A percentile compares a stretch with the other conserved stretches of the same genome.
Conservation (phyloP, 2,329 filamentous ascomycete species). For the Penicillium sp. region DNA sequence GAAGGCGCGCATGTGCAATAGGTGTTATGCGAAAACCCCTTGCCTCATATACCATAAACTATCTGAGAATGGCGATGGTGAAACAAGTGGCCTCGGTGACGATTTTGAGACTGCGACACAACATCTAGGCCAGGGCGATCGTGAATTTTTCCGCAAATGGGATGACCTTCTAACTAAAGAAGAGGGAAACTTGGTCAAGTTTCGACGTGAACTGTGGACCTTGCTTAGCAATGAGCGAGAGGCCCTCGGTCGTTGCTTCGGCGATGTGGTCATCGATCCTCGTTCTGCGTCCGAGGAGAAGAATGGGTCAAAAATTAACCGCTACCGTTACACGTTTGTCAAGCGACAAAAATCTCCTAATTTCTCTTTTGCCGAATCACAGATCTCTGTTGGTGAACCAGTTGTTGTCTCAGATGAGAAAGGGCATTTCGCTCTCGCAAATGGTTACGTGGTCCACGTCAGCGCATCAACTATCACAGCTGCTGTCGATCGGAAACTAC, state of each 20-base stretch:
- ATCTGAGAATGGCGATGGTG: constrained; percentile 78
- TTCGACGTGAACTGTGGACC: constrained; percentile 90
- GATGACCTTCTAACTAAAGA: constrained; percentile 91
- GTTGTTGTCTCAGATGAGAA: constrained; percentile 96
- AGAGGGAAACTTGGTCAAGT: constrained; percentile 85
- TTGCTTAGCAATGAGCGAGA: constrained; percentile 90
- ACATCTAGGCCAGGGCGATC: constrained; percentile 74
- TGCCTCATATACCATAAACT: constrained; percentile 92
- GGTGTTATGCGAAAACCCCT: constrained; percentile 86
- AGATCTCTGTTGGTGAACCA: constrained; percentile 83
- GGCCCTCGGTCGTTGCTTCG: constrained; percentile 85
- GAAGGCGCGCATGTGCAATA: constrained; percentile 77
- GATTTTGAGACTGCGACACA: constrained; percentile 81
- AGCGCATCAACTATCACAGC: constrained; percentile 78
- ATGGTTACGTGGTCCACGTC: constrained; percentile 84
- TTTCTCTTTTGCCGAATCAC: constrained; percentile 90
- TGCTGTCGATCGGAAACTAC: constrained; percentile 85
- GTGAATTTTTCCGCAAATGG: constrained; percentile 92
- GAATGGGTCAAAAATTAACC: constrained; percentile 81
- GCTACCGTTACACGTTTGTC: constrained; percentile 82
- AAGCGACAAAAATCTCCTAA: constrained; percentile 65
- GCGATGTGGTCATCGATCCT: constrained; percentile 81
- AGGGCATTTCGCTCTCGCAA: constrained; percentile 91
- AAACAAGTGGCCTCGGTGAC: constrained; percentile 77
- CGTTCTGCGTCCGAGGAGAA: constrained; percentile 72